Evolutionary conservation across 192 early-diverging fungal genomes (phyloP).

Genomic region (Bifiguratus adelaidae): DNA sequence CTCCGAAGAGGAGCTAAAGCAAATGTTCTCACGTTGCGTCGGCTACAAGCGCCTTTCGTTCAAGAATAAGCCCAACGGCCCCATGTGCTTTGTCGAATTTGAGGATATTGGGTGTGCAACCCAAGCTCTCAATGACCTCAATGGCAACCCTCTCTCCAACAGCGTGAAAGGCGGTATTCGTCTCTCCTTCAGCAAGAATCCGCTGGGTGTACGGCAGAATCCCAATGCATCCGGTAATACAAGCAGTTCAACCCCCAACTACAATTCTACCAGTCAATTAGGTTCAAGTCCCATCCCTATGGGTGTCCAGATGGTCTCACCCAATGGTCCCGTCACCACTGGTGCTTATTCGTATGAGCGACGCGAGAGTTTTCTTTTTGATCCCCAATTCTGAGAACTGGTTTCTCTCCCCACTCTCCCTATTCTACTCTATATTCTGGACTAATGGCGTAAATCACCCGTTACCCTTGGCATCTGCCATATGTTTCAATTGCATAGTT

Average conservation of each 20-base stretch:
- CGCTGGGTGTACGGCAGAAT: slow-evolving; percentile 74
- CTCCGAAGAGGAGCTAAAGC: slow-evolving; percentile 80
- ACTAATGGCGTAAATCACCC: not conserved
- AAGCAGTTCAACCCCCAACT: not conserved
- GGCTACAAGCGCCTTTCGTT: slow-evolving; percentile 91
- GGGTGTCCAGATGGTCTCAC: not conserved
- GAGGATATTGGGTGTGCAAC: slow-evolving; percentile 89
- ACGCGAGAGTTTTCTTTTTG: slow-evolving; percentile 9
- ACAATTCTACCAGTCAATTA: not conserved
- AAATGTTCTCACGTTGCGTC: slow-evolving; percentile 64
- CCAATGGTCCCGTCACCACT: not conserved
- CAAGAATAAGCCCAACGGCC: slow-evolving; percentile 81
- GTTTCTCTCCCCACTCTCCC: slow-evolving; percentile 8
- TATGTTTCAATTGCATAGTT: not conserved
- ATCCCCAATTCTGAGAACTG: slow-evolving; percentile 8
- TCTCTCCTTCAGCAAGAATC: slow-evolving; percentile 95
- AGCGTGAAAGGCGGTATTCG: slow-evolving; percentile 91
- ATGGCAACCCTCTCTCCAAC: slow-evolving; percentile 74
- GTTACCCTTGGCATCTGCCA: not conserved
- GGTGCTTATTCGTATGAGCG: slow-evolving; percentile 6
- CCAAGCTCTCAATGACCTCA: slow-evolving; percentile 75
- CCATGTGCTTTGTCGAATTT: slow-evolving; percentile 99
- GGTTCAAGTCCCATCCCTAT: not conserved
- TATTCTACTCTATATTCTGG: slow-evolving; percentile 8
- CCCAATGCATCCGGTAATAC: slow-evolving; percentile 19